Conservation (phyloP, 192 early-diverging fungal species). For the Podochytrium sp. region DNA sequence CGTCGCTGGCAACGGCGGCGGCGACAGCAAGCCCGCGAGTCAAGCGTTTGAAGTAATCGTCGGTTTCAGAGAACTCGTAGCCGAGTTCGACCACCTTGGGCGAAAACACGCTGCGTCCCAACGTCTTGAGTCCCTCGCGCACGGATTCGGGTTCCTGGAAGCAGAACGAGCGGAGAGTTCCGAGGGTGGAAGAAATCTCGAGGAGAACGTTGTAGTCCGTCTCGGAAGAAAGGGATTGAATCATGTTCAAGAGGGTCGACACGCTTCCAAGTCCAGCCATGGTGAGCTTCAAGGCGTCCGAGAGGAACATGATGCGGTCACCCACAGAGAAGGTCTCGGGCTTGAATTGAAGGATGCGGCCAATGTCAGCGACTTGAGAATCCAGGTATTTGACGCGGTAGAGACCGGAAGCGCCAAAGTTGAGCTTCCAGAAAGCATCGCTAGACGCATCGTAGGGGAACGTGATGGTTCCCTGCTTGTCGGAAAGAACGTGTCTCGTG, state of each 20-base stretch:
- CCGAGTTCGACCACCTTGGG: conserved; percentile 75
- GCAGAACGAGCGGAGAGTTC: conserved; percentile 66
- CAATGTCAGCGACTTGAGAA: conserved; percentile 38
- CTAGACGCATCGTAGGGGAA: conserved; percentile 48
- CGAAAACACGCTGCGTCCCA: conserved; percentile 76
- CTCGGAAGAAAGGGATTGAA: conserved; percentile 75
- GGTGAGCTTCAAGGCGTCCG: conserved; percentile 80
- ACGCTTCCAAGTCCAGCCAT: conserved; percentile 80
- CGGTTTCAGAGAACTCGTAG: conserved; percentile 71
- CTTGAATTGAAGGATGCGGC: conserved; percentile 53
- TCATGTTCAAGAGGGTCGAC: conserved; percentile 72
- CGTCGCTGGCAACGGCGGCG: conserved; percentile 71
- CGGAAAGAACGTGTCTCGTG: conserved; percentile 56
- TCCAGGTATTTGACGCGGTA: conserved; percentile 75
- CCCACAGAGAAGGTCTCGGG: conserved; percentile 41
- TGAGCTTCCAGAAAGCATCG: conserved; percentile 80
- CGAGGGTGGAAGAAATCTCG: conserved; percentile 67
- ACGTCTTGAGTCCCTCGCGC: conserved; percentile 61
- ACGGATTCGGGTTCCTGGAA: conserved; percentile 68
- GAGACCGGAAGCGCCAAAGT: conserved; percentile 77
- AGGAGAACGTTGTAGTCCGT: conserved; percentile 76
- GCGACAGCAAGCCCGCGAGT: conserved; percentile 78
- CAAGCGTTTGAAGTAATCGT: conserved; percentile 75
- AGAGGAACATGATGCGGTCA: conserved; percentile 84
- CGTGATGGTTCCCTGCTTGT: conserved; percentile 48